Percentiles rank a stretch among this genome's conserved stretches.
phyloP scores from a whole-genome alignment of 495 filamentous ascomycete species.

The Achaetomiella virescens region DNA sequence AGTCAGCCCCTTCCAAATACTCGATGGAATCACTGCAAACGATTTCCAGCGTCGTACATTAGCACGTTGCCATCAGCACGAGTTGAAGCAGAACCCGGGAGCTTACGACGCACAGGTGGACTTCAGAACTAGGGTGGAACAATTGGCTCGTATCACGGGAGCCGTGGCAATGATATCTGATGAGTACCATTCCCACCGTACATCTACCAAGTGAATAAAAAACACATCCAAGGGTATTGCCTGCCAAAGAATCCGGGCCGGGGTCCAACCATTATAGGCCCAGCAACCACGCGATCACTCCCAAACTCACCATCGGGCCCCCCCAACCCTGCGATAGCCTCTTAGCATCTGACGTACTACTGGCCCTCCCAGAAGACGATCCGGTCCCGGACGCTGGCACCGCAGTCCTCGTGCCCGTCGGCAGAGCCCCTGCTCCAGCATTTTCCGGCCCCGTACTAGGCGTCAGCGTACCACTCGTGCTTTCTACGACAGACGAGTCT shows the following conservation, averaged over 20 bases:
- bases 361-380: too few species aligned
- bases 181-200: too few species aligned
- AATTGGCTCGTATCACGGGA: too few species aligned
- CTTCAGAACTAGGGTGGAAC: too few species aligned
- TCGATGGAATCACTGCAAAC: slow-evolving; percentile 1
- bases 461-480: slow-evolving; percentile 1
- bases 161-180: not conserved
- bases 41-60: slow-evolving; percentile 1
- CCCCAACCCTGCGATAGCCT: too few species aligned
- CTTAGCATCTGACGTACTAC: too few species aligned
- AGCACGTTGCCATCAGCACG: too few species aligned
- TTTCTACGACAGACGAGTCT: not conserved
- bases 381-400: not conserved
- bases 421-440: not conserved
- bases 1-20: not conserved
- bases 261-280: not conserved
- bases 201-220: too few species aligned
- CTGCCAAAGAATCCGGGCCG: not conserved
- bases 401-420: not conserved
- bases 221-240: too few species aligned
- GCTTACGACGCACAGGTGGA: too few species aligned
- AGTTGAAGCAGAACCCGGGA: too few species aligned
- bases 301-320: too few species aligned
- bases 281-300: not conserved
- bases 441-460: not conserved